Conservation (phyloP, 2,329 filamentous ascomycete genomes). For the Phaeosphaeriaceae sp. region DNA sequence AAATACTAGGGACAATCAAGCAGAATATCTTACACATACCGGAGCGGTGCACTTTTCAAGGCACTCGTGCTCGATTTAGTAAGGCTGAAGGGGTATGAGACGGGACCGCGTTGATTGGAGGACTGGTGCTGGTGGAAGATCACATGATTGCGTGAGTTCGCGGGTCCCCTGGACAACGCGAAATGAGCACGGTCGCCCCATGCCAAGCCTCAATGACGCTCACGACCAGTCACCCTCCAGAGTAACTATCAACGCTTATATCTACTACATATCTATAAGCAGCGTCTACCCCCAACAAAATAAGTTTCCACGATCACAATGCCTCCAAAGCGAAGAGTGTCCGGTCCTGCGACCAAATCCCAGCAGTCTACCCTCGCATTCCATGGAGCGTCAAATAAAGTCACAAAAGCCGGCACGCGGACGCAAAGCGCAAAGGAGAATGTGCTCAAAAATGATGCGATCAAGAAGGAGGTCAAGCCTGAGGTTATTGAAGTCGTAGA, state of each 20-base stretch:
- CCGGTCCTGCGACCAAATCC: conserved; percentile 55
- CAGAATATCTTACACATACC: not conserved
- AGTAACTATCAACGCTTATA: conserved; percentile 17
- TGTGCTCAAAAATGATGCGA: conserved; percentile 41
- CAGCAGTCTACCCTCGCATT: conserved; percentile 70
- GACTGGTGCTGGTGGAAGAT: conserved; percentile 6
- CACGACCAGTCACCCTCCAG: conserved; percentile 21
- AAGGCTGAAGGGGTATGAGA: not conserved
- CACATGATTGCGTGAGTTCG: conserved; percentile 35
- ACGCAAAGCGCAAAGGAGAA: conserved; percentile 48
- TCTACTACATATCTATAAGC: not conserved
- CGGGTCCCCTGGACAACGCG: conserved; percentile 33
- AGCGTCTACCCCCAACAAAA: not conserved
- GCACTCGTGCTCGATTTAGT: not conserved
- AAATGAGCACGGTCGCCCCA: conserved; percentile 12
- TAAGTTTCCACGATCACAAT: conserved; percentile 34
- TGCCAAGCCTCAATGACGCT: conserved; percentile 30
- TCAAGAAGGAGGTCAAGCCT: conserved; percentile 34
- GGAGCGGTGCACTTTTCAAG: not conserved
- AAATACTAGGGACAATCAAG: too few relatives aligned
- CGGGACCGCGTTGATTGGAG: not conserved
- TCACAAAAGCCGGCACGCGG: conserved; percentile 63
- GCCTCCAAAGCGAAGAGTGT: conserved; percentile 54
- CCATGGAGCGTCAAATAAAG: conserved; percentile 60
- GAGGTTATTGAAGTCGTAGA: conserved; percentile 29